phyloP scores from a whole-genome alignment of 1,284 basidiomycete genomes.

The Cryptococcus sp. region DNA sequence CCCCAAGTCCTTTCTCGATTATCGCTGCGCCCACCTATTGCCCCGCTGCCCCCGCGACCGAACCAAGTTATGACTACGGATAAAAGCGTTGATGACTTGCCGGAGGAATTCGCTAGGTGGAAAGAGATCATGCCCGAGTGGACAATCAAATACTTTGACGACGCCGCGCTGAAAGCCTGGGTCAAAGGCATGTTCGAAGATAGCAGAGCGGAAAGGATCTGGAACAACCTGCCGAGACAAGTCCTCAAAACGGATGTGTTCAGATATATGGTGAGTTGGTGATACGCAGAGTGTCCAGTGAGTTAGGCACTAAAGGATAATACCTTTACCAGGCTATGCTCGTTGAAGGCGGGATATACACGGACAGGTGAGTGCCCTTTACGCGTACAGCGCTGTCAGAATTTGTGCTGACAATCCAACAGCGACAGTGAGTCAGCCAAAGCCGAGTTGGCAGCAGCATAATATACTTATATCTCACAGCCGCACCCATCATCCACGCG shows the following conservation, averaged over 20 bases:
- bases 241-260: constrained; percentile 45
- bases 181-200: constrained; percentile 34
- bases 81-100: constrained; percentile 30
- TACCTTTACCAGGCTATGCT: constrained; percentile 27
- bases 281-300: neutral
- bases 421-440: constrained; percentile 16
- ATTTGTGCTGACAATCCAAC: constrained; percentile 6
- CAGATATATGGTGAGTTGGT: constrained; percentile 26
- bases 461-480: constrained; percentile 2
- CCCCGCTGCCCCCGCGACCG: constrained; percentile 28
- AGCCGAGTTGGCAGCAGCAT: neutral
- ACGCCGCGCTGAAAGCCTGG: constrained; percentile 35
- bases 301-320: neutral
- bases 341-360: constrained; percentile 43
- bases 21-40: constrained; percentile 32
- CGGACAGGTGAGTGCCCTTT: constrained; percentile 29
- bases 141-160: constrained; percentile 38
- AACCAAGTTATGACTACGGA: constrained; percentile 43
- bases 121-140: constrained; percentile 40
- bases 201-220: constrained; percentile 31
- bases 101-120: constrained; percentile 38
- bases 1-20: constrained; percentile 26
- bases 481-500: constrained; percentile 40
- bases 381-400: too few species aligned
- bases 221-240: constrained; percentile 33